A percentile compares a stretch with the other conserved stretches of the same genome.
Conservation (phyloP, 306 rosid species). For the Cucurbita ficifolia region DNA sequence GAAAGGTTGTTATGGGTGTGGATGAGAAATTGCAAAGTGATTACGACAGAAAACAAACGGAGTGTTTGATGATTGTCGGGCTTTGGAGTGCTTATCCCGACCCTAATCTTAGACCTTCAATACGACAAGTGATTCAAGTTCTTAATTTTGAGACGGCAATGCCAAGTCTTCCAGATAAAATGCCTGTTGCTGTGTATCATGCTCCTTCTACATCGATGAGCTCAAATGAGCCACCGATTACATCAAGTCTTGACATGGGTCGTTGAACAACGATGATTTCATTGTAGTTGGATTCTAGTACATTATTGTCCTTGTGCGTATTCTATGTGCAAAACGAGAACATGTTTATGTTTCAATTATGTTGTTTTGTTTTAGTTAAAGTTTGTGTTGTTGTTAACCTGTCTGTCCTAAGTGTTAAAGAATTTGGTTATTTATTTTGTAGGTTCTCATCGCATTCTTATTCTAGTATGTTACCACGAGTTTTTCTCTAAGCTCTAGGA, state of each 20-base stretch:
- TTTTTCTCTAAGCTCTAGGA: too few relatives aligned
- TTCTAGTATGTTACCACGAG: too few relatives aligned
- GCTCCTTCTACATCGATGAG: background rate
- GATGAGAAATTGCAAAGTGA: background rate
- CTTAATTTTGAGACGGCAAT: background rate
- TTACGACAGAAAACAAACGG: background rate
- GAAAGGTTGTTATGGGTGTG: background rate
- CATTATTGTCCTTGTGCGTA: too few relatives aligned
- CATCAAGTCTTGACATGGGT: background rate
- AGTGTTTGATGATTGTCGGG: background rate
- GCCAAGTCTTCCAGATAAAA: background rate
- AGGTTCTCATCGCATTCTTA: too few relatives aligned
- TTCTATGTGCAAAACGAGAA: too few relatives aligned
- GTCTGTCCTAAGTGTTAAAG: too few relatives aligned
- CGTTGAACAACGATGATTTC: background rate
- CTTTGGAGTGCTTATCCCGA: background rate
- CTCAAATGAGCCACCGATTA: background rate
- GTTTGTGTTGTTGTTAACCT: too few relatives aligned
- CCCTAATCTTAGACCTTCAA: background rate
- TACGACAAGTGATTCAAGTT: background rate
- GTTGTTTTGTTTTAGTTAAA: too few relatives aligned
- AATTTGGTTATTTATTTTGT: too few relatives aligned
- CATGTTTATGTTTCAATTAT: too few relatives aligned
- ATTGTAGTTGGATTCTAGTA: too few relatives aligned
- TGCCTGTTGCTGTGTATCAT: background rate